phyloP scores from a whole-genome alignment of 257 asterid genomes.

The Jacaranda mimosifolia region DNA sequence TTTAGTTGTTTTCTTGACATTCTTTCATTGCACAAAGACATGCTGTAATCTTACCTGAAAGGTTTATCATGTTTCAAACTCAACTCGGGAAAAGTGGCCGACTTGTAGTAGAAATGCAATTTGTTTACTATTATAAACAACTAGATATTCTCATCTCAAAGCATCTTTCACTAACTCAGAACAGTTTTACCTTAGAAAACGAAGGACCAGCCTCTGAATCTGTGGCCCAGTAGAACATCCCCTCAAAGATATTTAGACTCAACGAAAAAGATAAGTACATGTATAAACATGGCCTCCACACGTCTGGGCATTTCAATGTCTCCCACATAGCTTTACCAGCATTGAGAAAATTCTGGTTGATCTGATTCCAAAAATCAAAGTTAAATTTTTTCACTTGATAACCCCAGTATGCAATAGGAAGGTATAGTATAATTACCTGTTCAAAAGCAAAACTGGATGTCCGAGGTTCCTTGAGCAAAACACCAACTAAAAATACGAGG shows the following conservation, averaged over 20 bases:
- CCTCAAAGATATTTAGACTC: slow-evolving; percentile 78
- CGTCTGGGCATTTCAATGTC: slow-evolving; percentile 74
- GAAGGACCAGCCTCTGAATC: slow-evolving; percentile 80
- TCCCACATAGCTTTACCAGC: slow-evolving; percentile 93
- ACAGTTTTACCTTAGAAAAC: slow-evolving; percentile 70
- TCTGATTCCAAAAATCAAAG: slow-evolving; percentile 53
- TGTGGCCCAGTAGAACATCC: slow-evolving; percentile 93
- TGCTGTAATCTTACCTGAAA: neutral
- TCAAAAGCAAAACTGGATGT: slow-evolving; percentile 53
- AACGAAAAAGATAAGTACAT: slow-evolving; percentile 85
- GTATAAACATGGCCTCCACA: slow-evolving; percentile 93
- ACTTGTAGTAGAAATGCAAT: neutral
- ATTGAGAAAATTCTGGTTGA: slow-evolving; percentile 68
- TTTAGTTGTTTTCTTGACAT: no score
- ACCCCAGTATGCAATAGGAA: slow-evolving; percentile 27
- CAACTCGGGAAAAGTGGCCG: neutral
- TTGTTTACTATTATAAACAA: neutral
- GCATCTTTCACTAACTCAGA: slow-evolving; percentile 6
- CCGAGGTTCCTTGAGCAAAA: slow-evolving; percentile 74
- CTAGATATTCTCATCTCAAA: no score
- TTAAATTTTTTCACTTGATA: slow-evolving; percentile 20
- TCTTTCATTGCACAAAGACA: no score
- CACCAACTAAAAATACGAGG: slow-evolving; percentile 79
- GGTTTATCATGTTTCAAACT: neutral
- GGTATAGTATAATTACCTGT: slow-evolving; percentile 66